Base-by-base conservation (phyloP, 306 rosid genomes). In the Sechiopsis laciniata region DNA sequence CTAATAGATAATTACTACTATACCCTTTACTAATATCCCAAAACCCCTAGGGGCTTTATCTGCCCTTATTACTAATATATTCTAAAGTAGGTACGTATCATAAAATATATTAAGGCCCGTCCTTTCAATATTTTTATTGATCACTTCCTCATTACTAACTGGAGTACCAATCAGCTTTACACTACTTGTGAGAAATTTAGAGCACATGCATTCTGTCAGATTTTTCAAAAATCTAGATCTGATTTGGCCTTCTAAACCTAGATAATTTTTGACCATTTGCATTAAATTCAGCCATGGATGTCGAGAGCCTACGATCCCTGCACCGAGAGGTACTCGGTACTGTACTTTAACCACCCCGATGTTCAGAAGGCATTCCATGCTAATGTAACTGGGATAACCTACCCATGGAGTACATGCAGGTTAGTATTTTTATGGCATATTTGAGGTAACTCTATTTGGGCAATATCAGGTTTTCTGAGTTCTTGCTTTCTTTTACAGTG, bases 351-450 rank as follows among this genome's bases (percentile, higher is more conserved):
- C 77, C 92, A 19, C 71, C 99, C 97, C 10, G 92, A 87, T 48
- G 97, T 95, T 88, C 99, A 91, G 81, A 80, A 84, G 80, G 96
- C 99, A 66, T 74, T 95, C 71, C 97, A 89, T 86, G 97, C 97
- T 81, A 95, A 95, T 82, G 82, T 88, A 42, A 91, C 99, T 35
- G 79, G 78, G 57, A 62, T 95, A 81, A 64, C 93, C 73, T 95
- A 95, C 81, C 72, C 83, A 56, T 95, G 99, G 99, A 75, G 81
- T 72, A 81, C 99, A 15, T 95, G 99, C 96, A 85, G 96, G 99
- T 90, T 73, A 42, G 48, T 26, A 3, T 32, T 58, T 48, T 2
- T 56, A 37, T 62, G 55, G 8, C 70, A 76, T 57, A 73, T 74
- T 77, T 60, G 68, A 64, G 42, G 56, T 80, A 71, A 32, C 50